Conservation (phyloP, 352 stramenopile genomes). For the Globisporangium solare region DNA sequence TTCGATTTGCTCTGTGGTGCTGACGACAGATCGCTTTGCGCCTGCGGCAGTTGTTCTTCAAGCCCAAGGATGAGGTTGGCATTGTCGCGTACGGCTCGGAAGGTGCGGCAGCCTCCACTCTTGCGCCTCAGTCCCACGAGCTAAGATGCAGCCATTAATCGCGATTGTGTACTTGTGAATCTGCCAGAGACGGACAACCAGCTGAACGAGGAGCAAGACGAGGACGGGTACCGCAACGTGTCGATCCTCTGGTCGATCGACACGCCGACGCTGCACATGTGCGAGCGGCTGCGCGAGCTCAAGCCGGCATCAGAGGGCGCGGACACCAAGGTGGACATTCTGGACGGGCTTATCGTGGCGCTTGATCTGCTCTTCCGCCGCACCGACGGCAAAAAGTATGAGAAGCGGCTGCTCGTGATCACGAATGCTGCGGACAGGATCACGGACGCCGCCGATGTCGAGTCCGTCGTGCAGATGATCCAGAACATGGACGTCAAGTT, state of each 20-base stretch:
- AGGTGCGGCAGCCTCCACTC: conserved; percentile 14
- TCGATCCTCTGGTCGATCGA: conserved; percentile 56
- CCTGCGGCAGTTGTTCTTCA: conserved; percentile 56
- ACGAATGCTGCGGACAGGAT: conserved; percentile 67
- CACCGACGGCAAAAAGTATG: conserved; percentile 76
- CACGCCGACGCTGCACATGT: conserved; percentile 56
- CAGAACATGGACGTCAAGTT: conserved; percentile 75
- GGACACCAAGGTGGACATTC: conserved; percentile 54
- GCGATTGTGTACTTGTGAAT: background rate
- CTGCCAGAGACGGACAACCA: conserved; percentile 69
- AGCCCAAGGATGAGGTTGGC: conserved; percentile 74
- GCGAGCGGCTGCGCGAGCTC: conserved; percentile 42
- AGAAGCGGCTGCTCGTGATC: conserved; percentile 71
- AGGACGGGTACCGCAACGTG: conserved; percentile 58
- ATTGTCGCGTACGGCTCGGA: conserved; percentile 73
- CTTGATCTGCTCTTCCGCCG: conserved; percentile 72
- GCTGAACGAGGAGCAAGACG: conserved; percentile 64
- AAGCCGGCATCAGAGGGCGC: conserved; percentile 15
- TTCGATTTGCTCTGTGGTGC: too few species aligned
- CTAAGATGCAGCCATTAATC: too few species aligned
- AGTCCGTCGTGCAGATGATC: conserved; percentile 71
- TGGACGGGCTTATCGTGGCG: conserved; percentile 80
- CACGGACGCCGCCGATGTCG: conserved; percentile 53
- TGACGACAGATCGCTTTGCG: background rate
- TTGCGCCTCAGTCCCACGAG: background rate